Evolutionary conservation across 139 green algal genomes (phyloP), one percentile per base, ranked within the genome.

Genomic region (Coelastrella sp.): DNA sequence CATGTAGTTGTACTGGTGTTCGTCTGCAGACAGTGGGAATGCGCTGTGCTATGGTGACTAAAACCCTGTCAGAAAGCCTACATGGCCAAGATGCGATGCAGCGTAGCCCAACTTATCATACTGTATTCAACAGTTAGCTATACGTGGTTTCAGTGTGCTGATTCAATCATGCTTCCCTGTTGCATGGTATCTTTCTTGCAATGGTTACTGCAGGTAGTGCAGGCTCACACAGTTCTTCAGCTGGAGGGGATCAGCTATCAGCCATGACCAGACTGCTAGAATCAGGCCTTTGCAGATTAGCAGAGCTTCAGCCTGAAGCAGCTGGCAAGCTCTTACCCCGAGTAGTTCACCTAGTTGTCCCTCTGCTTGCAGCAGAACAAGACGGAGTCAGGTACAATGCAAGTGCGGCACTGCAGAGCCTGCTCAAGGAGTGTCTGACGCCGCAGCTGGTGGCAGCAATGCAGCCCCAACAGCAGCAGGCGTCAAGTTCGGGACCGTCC

Each of bases 321-420:
- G 79, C 77, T 13, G 88, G 77, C 5, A 25, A 50, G 4, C 81
- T 83, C 17, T 89, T 98, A 87, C 92, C 95, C 0, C 79, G 83
- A 13, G 91, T 90, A 19, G 77, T 94, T 5, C 90, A 95, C 74
- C 60, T 83, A 37, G 86, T 98, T 21, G 89, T 93, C 19, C 88
- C 92, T 0, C 88, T 92, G 51, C 88, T 98, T 66, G 81, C 41
- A 2, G 93, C 93, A 3, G 92, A 96, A 86, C 92, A 95, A 48
- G 96, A 98, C 23, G 92, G 90, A 2, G 94, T 98, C 68, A 89
- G 92, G 11, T 90, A 91, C 74, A 91, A 88, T 8, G 88, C 92
- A 0, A 78, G 67, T 27, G 71, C 87, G 51, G 89, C 87, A 9
- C 88, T 98, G 34, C 79, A 87, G 11, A 85, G 82, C 53, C 76